Evolutionary conservation across 768 basidiomycete species (phyloP).

Genomic region (Nidularia pulvinata): DNA sequence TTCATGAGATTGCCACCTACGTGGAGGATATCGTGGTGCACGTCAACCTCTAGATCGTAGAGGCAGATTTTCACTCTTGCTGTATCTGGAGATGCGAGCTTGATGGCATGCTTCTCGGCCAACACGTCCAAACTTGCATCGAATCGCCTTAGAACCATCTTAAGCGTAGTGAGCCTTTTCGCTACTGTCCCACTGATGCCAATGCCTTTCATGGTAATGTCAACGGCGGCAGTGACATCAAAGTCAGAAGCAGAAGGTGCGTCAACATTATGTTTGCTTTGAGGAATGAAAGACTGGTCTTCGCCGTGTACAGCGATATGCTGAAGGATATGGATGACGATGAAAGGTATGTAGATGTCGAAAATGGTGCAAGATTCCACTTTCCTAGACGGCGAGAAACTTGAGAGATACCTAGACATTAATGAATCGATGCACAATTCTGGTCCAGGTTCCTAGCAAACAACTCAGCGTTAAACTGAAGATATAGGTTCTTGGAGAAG

Average conservation of each 20-base stretch:
- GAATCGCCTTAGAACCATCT: conserved; percentile 15
- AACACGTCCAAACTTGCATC: conserved; percentile 22
- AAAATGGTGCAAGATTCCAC: conserved; percentile 23
- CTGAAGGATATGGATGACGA: conserved; percentile 44
- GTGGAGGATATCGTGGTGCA: conserved; percentile 5
- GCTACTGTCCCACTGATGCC: conserved; percentile 11
- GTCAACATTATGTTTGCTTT: conserved; percentile 10
- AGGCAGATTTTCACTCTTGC: conserved; percentile 21
- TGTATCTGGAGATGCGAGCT: conserved; percentile 14
- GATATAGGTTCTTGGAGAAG: not conserved
- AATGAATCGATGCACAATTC: conserved; percentile 40
- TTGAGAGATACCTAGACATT: conserved; percentile 34
- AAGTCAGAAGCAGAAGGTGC: conserved; percentile 22
- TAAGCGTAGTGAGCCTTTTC: conserved; percentile 8
- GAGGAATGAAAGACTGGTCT: conserved; percentile 22
- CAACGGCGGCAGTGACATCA: conserved; percentile 26
- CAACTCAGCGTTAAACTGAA: not conserved
- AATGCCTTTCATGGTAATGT: conserved; percentile 14
- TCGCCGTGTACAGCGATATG: conserved; percentile 36
- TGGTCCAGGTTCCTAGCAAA: conserved; percentile 24
- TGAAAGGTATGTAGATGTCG: conserved; percentile 38
- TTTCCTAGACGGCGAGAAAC: conserved; percentile 18
- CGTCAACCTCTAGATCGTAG: conserved; percentile 3
- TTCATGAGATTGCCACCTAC: conserved; percentile 4
- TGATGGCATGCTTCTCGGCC: conserved; percentile 25